A percentile compares a stretch with the other conserved stretches of the same genome.
Conservation (phyloP, 2,329 filamentous ascomycete genomes). For the Delphinella strobiligena region DNA sequence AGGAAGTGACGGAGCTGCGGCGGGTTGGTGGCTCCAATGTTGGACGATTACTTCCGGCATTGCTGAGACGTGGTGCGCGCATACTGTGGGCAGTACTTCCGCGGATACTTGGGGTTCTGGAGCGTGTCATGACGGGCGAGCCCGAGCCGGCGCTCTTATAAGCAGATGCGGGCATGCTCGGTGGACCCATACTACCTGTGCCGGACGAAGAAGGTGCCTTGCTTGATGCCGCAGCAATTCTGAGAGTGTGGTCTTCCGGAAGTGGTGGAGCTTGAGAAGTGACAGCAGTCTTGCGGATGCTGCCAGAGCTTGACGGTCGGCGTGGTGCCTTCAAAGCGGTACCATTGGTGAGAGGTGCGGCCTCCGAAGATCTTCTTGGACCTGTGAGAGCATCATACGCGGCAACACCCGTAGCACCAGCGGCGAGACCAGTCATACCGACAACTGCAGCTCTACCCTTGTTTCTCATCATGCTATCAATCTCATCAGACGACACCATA, state of each 20-base stretch:
- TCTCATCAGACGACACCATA: slow-evolving; percentile 65
- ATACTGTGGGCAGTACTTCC: slow-evolving; percentile 4
- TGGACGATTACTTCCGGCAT: slow-evolving; percentile 17
- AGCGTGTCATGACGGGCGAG: slow-evolving; percentile 12
- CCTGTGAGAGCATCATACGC: slow-evolving; percentile 11
- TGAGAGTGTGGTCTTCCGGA: slow-evolving; percentile 70
- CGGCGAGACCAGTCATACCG: slow-evolving; percentile 12
- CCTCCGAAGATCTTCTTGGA: slow-evolving; percentile 11
- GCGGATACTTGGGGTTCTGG: slow-evolving; percentile 24
- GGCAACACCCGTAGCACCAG: no score
- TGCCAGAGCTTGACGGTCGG: slow-evolving; percentile 63
- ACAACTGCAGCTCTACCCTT: slow-evolving; percentile 26
- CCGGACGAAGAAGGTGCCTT: slow-evolving; percentile 35
- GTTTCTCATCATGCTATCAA: slow-evolving; percentile 61
- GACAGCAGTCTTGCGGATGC: slow-evolving; percentile 41
- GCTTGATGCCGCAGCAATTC: slow-evolving; percentile 66
- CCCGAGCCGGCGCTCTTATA: slow-evolving; percentile 31
- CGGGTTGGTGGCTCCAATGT: slow-evolving; percentile 25
- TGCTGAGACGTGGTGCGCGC: neutral
- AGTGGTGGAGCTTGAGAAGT: slow-evolving; percentile 52
- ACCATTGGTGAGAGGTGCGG: slow-evolving; percentile 3
- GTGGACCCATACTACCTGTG: slow-evolving; percentile 62
- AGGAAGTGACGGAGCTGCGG: slow-evolving; percentile 85
- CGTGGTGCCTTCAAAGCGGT: slow-evolving; percentile 22
- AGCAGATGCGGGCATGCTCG: slow-evolving; percentile 69